Conservation (phyloP, 2,329 filamentous ascomycete genomes). For the Erysiphe pisi region DNA sequence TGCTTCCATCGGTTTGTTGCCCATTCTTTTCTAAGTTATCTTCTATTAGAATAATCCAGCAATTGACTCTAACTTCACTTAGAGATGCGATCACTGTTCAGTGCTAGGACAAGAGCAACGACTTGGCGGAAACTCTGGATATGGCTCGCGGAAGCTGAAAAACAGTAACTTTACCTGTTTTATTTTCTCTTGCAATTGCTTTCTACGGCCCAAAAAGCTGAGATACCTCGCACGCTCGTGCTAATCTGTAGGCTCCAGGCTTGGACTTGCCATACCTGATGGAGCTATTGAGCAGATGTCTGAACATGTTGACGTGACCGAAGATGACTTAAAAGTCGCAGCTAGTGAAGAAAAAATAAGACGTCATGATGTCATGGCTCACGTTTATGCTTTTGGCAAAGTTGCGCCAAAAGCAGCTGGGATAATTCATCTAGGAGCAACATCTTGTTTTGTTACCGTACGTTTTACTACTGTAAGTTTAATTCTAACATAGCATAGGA, state of each 20-base stretch:
- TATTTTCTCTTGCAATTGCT: too few species aligned
- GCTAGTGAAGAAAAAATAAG: conserved; percentile 61
- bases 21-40: background rate
- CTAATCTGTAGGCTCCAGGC: conserved; percentile 32
- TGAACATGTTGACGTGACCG: conserved; percentile 61
- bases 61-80: background rate
- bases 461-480: background rate
- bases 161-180: conserved; percentile 41
- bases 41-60: background rate
- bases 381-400: conserved; percentile 64
- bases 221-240: too few species aligned
- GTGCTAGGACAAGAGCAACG: conserved; percentile 50
- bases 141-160: conserved; percentile 69
- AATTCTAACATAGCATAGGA: conserved; percentile 39
- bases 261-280: conserved; percentile 63
- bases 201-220: too few species aligned
- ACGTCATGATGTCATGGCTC: conserved; percentile 27
- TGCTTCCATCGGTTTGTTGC: conserved; percentile 41
- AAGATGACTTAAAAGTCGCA: conserved; percentile 65
- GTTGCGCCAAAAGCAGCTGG: conserved; percentile 65
- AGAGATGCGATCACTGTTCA: conserved; percentile 70
- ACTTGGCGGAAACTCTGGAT: conserved; percentile 57
- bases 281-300: conserved; percentile 70
- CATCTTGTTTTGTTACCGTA: conserved; percentile 32
- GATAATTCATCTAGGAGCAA: conserved; percentile 63